Base-by-base conservation (phyloP, 305 asterid species). In the Fraxinus baroniana region DNA sequence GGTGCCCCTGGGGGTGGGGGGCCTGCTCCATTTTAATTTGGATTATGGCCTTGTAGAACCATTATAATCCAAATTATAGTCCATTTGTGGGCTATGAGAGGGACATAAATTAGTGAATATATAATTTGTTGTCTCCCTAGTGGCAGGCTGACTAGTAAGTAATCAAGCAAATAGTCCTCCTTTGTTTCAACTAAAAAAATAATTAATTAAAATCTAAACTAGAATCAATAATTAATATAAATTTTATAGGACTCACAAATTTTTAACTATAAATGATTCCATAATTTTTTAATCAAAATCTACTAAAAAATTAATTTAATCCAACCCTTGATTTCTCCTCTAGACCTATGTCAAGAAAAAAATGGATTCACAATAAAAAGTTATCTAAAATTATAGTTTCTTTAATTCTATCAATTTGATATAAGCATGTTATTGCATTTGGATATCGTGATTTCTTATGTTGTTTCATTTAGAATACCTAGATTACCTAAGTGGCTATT, bases 101-200 rank as follows among this genome's bases (percentile, higher is more conserved):
- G 28, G 79, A 80, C 81, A 81, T 17, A 13, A 76, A 86, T 86
- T 74, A 85, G 81, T 83, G 80, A 81, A 3, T 36, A 24, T 74
- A 85, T 52, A 88, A 85, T 81, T 88, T 78, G 84, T 1, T 84
- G 91, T 88, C 91, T 76, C 87, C 88, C 75, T 84, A 35, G 24
- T 64, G 84, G 80, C 73, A n/a, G 35, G 15, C 76, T 35, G 55
- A 35, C 30, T n/a, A n/a, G 20, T 18, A 22, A 62, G 32, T 62
- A 62, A 24, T 57, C 33, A 62, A 62, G 72, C 15, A 22, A 62
- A 62, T 7, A 57, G 20, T 8, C 41, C 5, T n/a, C 2, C 7
- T 55, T n/a, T 55, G 20, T 35, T 55, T 55, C 66, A 55, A 55
- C 7, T n/a, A 17, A 57, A 55, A 55, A 0, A n/a, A 6, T 1